Base-by-base conservation (phyloP, 1,284 basidiomycete species). In the Xanthoconium separans region DNA sequence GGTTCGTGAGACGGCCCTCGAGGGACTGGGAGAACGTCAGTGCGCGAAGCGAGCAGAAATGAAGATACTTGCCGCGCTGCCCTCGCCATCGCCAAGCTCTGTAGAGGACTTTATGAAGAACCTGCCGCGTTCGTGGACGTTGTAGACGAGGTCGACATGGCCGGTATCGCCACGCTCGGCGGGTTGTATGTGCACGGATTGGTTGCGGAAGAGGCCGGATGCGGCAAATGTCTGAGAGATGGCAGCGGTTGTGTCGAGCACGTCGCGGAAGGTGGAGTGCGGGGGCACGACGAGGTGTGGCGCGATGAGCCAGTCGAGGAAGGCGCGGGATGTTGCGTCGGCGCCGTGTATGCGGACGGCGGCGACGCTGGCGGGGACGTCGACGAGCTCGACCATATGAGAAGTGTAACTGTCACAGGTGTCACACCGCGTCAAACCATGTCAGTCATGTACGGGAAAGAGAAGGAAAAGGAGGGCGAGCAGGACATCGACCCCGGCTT, bases 31-130 rank as follows among this genome's bases (percentile, higher is more conserved):
- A 6, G n/a, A 15, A 30, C 56, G 47, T 58, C 55, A 56, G 53
- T 29, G 18, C 31, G 43, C 22, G 16, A 24, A 16, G 7, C 33
- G 42, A 54, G 20, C 22, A 55, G 42, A 27, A 47, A 6, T 10
- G 29, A 33, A n/a, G 36, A n/a, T 34, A 82, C 89, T 66, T 66
- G 92, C 93, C 22, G 91, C 93, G 51, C 78, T 93, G 9, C 93
- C 96, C 70, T 98, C 96, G 49, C 90, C 91, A 54, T 97, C 94
- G 10, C 97, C 97, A 5, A 98, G 79, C 66, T 98, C 95, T 1
- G 96, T 98, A 2, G 91, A 84, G 1, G 88, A 93, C 64, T 91
- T 94, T 22, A 96, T 68, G 64, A 85, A 95, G 62, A 89, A 85
- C 31, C 91, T 75, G 2, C 92, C 86, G 48, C 83, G 83, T 68